A percentile compares a stretch with the other conserved stretches of the same genome.
These are phyloP conservation scores for Botrytis fabae DNA, from an alignment of 2,329 filamentous ascomycete species.

Conservation along the genomic window DNA sequence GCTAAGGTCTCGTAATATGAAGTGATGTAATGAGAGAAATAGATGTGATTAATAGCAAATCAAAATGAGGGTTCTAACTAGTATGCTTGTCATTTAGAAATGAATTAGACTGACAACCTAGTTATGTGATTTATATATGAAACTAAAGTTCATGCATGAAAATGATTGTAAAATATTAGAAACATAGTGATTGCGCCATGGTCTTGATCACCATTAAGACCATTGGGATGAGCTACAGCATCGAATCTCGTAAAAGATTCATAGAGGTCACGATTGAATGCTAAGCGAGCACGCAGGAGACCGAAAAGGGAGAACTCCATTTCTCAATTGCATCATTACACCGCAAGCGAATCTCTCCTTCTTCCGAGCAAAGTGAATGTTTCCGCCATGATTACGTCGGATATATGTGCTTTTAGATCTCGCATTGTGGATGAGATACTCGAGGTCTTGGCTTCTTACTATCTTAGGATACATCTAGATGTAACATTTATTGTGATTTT, in stretches of 20 bases:
- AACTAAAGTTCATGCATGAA: background rate
- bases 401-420: background rate
- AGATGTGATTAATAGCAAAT: too few relatives aligned
- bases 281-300: background rate
- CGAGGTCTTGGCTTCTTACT: background rate
- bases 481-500: background rate
- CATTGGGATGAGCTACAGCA: background rate
- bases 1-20: slow-evolving; percentile 43
- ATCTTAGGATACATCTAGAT: background rate
- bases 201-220: background rate
- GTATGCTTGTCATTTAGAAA: background rate
- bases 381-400: background rate
- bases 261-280: background rate
- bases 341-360: background rate
- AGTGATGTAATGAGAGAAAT: background rate
- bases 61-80: background rate
- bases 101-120: background rate
- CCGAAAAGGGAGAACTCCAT: background rate
- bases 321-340: background rate
- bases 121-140: background rate
- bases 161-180: background rate
- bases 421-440: background rate
- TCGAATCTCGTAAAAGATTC: background rate
- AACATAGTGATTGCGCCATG: background rate
- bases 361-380: background rate